Base-by-base conservation (phyloP, 768 basidiomycete genomes). In the Lactifluus volemus region DNA sequence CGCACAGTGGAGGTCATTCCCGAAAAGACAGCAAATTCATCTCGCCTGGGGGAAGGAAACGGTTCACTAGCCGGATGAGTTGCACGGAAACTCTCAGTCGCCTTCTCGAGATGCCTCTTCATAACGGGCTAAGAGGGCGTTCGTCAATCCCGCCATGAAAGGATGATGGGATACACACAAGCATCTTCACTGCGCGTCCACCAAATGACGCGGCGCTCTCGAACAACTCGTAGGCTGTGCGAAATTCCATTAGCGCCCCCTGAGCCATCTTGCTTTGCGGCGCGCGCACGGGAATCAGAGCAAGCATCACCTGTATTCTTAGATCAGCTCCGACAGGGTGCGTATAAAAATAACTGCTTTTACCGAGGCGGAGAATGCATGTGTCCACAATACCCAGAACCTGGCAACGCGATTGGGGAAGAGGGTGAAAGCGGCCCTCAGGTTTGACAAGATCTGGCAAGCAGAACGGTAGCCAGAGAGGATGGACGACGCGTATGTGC, bases 11-110 rank as follows among this genome's bases (percentile, higher is more conserved):
- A 81, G 10, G 83, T 88, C 67, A 83, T 81, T n/a, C 88, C 88
- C 52, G 86, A 82, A 70, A 89, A 89, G 29, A 89, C 86, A 6
- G 82, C 80, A 25, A 90, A 72, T 67, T 89, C 87, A 68, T 89
- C 88, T 58, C 83, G 79, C 12, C 73, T 63, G 0, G 83, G 80
- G 9, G 79, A 74, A 21, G 77, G 74, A 70, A 88, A 88, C 32
- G 86, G 85, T 71, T 86, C 83, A 64, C 77, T 78, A 80, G 65
- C 76, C 72, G 65, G 78, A 81, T 1, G 77, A 72, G 34, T 78
- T 70, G 58, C 83, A 81, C 15, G 85, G 38, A 64, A 60, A 29
- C 52, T 60, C n/a, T 60, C 45, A 1, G 41, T 29, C 17, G 61
- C 88, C 66, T 88, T 88, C 48, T 71, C 73, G 45, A 81, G 79